These are phyloP conservation scores for Fraxinus nigra DNA, from an alignment of 305 asterid species.

Conservation along the genomic window DNA sequence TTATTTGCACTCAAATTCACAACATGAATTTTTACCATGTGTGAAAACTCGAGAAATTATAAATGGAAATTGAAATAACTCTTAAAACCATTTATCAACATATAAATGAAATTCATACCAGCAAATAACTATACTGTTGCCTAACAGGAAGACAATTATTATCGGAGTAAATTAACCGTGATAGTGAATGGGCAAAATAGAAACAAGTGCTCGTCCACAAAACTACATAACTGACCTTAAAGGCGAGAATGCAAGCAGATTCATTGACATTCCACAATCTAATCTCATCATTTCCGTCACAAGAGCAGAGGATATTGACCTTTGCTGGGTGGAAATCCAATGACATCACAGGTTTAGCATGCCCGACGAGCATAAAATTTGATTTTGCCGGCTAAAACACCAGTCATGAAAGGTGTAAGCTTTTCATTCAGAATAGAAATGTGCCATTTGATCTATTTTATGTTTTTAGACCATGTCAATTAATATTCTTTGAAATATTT, in stretches of 20 bases:
- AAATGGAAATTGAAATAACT: neutral
- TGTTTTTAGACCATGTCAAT: neutral
- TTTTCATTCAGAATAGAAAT: neutral
- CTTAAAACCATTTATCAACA: neutral
- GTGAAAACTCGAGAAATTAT: neutral
- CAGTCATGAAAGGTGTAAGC: constrained; percentile 11
- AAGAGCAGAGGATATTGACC: constrained; percentile 39
- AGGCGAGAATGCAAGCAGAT: constrained; percentile 24
- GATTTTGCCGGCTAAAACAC: constrained; percentile 27
- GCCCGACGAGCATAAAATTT: constrained; percentile 31
- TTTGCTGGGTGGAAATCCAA: constrained; percentile 47
- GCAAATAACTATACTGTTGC: neutral
- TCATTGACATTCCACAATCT: constrained; percentile 37
- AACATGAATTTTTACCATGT: neutral
- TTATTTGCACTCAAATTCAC: neutral
- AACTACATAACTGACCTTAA: constrained; percentile 33
- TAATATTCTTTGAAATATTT: neutral
- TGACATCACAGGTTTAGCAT: constrained; percentile 42
- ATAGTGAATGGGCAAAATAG: neutral
- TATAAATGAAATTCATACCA: neutral
- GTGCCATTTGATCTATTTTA: neutral
- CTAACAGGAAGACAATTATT: neutral
- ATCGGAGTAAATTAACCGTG: neutral
- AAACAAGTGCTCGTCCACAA: neutral
- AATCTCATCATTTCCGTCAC: constrained; percentile 40